phyloP scores from a whole-genome alignment of 495 filamentous ascomycete species.

The Acidiella bohemica region DNA sequence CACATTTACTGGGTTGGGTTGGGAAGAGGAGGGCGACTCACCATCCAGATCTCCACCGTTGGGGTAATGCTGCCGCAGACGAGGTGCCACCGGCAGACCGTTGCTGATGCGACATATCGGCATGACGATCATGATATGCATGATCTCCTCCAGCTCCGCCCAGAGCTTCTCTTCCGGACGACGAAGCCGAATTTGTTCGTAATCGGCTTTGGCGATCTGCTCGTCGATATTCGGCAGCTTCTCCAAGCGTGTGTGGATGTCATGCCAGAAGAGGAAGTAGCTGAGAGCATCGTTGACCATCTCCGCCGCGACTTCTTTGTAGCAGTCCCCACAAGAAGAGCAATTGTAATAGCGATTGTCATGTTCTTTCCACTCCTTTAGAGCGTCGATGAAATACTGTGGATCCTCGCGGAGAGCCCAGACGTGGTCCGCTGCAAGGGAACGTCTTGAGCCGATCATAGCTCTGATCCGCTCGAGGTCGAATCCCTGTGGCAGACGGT shows the following conservation, averaged over 20 bases:
- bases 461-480: conserved; percentile 32
- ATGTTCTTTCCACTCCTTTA: conserved; percentile 33
- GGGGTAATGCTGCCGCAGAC: conserved; percentile 1
- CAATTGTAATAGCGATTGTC: conserved; percentile 20
- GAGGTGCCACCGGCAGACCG: conserved; percentile 2
- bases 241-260: not conserved
- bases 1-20: too few relatives aligned
- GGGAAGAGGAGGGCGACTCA: too few relatives aligned
- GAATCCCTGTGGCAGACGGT: conserved; percentile 30
- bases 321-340: conserved; percentile 24
- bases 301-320: not conserved
- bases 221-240: not conserved
- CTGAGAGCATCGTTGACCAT: conserved; percentile 1
- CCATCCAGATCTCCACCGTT: not conserved
- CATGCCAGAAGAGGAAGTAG: conserved; percentile 5
- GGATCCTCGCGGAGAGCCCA: conserved; percentile 44
- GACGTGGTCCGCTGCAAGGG: conserved; percentile 37
- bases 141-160: conserved; percentile 5
- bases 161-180: not conserved
- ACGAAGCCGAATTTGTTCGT: not conserved
- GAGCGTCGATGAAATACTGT: conserved; percentile 32
- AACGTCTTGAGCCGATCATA: conserved; percentile 29
- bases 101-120: not conserved
- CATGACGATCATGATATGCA: not conserved
- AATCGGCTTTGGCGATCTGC: conserved; percentile 1